Conservation (phyloP, 306 rosid species). For the Myrica gale region DNA sequence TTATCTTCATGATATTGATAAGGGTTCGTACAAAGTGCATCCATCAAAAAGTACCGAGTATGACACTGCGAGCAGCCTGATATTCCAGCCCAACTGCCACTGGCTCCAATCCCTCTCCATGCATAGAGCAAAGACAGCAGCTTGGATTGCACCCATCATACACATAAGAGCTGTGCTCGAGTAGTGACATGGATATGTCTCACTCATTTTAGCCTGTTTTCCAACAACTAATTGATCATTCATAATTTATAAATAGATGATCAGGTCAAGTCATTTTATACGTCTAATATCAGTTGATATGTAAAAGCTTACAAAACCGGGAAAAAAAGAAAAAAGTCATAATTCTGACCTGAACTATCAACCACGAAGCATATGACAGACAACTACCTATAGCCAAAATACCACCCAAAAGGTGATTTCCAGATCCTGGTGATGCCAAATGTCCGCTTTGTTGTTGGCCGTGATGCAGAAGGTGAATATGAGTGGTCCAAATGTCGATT, state of each 20-base stretch:
- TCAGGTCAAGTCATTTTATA: too few relatives aligned
- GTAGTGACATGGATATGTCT: conserved; percentile 47
- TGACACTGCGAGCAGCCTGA: conserved; percentile 56
- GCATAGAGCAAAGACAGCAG: conserved; percentile 43
- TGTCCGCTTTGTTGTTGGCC: background rate
- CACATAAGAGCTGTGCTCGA: conserved; percentile 71
- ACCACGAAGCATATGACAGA: conserved; percentile 33
- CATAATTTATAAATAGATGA: background rate
- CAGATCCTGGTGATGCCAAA: conserved; percentile 12
- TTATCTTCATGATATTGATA: background rate
- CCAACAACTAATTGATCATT: too few relatives aligned
- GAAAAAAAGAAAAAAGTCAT: background rate
- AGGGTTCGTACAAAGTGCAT: too few relatives aligned
- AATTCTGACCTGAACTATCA: conserved; percentile 42
- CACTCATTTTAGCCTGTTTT: conserved; percentile 55
- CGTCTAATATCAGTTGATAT: too few relatives aligned
- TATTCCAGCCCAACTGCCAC: conserved; percentile 64
- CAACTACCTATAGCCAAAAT: conserved; percentile 32
- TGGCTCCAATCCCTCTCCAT: conserved; percentile 55
- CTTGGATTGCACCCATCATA: conserved; percentile 50
- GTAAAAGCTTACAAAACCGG: too few relatives aligned
- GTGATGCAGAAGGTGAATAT: conserved; percentile 46
- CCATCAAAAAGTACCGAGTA: conserved; percentile 44
- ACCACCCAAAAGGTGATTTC: conserved; percentile 31
- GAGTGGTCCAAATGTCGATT: conserved; percentile 52